Percentiles rank a stretch among this genome's conserved stretches.
These are phyloP conservation scores for Sporothrix dimorphospora DNA, from an alignment of 2,329 filamentous ascomycete species.

Conservation along the genomic window DNA sequence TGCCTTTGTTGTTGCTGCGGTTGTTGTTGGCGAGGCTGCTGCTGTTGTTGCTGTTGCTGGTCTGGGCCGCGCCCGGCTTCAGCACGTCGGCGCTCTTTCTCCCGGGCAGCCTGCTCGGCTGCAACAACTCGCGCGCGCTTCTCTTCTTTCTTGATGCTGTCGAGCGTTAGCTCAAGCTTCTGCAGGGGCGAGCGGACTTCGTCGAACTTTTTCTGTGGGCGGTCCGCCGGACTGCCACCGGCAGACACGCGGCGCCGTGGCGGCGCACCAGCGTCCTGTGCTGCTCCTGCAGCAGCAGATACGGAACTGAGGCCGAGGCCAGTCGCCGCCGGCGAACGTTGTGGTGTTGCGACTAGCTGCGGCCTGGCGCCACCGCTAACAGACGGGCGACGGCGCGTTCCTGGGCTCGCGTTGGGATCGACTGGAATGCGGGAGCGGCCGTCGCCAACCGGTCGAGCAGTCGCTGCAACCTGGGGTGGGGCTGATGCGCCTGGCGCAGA, in stretches of 20 bases:
- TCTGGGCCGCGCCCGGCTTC: slow-evolving; percentile 12
- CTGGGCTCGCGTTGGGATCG: slow-evolving; percentile 37
- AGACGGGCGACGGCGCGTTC: slow-evolving; percentile 33
- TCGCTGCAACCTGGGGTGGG: background rate
- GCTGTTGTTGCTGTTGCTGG: slow-evolving; percentile 19
- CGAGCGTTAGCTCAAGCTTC: slow-evolving; percentile 86
- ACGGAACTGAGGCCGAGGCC: background rate
- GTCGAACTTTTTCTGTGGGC: slow-evolving; percentile 66
- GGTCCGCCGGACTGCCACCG: slow-evolving; percentile 41
- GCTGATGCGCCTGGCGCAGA: slow-evolving; percentile 28
- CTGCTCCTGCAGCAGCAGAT: too few relatives aligned
- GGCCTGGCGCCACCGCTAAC: slow-evolving; percentile 27
- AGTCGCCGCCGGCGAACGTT: slow-evolving; percentile 27
- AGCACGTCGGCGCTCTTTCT: slow-evolving; percentile 53
- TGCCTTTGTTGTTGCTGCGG: slow-evolving; percentile 2
- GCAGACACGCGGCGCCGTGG: slow-evolving; percentile 24
- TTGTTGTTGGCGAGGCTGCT: background rate
- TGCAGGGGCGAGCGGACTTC: slow-evolving; percentile 88
- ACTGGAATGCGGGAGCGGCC: slow-evolving; percentile 31
- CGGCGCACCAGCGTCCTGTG: background rate
- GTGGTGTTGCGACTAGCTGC: slow-evolving; percentile 31
- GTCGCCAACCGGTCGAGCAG: background rate
- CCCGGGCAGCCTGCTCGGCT: slow-evolving; percentile 73
- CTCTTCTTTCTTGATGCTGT: slow-evolving; percentile 94
- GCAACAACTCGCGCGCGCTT: slow-evolving; percentile 83